Percentiles rank a stretch among this genome's conserved stretches.
phyloP scores from a whole-genome alignment of 2,329 filamentous ascomycete species.

The Diaporthe velutina region DNA sequence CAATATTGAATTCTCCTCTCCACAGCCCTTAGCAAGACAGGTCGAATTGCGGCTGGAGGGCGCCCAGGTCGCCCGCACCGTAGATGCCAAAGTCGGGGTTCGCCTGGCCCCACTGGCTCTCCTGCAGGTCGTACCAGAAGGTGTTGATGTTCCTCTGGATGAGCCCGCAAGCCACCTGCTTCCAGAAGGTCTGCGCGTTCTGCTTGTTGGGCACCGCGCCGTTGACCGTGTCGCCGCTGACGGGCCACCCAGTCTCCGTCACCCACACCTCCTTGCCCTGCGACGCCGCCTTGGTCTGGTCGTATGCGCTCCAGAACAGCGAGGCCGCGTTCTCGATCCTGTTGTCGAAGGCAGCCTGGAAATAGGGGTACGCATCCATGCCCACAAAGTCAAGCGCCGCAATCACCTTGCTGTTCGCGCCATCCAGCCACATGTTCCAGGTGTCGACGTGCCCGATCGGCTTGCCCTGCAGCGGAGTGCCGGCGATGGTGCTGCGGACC shows the following conservation, averaged over 20 bases:
- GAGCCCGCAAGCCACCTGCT: slow-evolving; percentile 77
- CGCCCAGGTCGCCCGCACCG: slow-evolving; percentile 19
- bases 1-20: too few species aligned
- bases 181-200: slow-evolving; percentile 86
- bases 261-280: slow-evolving; percentile 74
- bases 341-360: slow-evolving; percentile 77
- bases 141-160: slow-evolving; percentile 72
- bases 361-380: slow-evolving; percentile 89
- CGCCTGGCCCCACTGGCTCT: slow-evolving; percentile 28
- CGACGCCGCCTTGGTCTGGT: slow-evolving; percentile 54
- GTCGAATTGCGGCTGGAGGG: slow-evolving; percentile 16
- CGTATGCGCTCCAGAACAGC: slow-evolving; percentile 78
- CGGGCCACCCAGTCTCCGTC: slow-evolving; percentile 90
- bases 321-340: slow-evolving; percentile 71
- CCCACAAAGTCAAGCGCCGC: slow-evolving; percentile 82
- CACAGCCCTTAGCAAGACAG: slow-evolving; percentile 4
- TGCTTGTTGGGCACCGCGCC: slow-evolving; percentile 71
- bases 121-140: slow-evolving; percentile 76
- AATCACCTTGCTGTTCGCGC: slow-evolving; percentile 77
- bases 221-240: slow-evolving; percentile 74
- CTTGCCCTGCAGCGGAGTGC: slow-evolving; percentile 53
- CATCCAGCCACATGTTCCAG: slow-evolving; percentile 84
- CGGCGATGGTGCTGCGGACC: slow-evolving; percentile 72
- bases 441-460: slow-evolving; percentile 86
- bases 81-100: slow-evolving; percentile 26